phyloP scores from a whole-genome alignment of 1,284 basidiomycete species.

The Filobasidium uniguttulatum region DNA sequence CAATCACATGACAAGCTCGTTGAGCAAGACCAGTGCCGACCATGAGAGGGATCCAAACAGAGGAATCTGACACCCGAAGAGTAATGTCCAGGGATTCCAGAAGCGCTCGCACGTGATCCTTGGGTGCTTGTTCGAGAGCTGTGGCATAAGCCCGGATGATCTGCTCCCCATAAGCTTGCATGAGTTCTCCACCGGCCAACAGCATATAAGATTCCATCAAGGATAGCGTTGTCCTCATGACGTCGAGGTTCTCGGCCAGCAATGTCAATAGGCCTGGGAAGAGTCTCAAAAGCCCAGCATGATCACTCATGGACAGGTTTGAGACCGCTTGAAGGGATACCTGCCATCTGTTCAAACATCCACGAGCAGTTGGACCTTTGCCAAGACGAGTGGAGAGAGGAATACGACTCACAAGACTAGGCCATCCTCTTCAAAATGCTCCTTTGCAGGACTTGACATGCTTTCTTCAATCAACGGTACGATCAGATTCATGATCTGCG shows the following conservation, averaged over 20 bases:
- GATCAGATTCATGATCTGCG: constrained; percentile 47
- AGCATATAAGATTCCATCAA: constrained; percentile 72
- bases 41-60: constrained; percentile 23
- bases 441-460: constrained; percentile 48
- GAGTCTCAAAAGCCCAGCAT: constrained; percentile 47
- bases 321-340: constrained; percentile 55
- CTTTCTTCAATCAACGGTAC: constrained; percentile 65
- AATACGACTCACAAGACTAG: constrained; percentile 40
- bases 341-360: constrained; percentile 46
- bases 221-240: constrained; percentile 51
- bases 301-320: constrained; percentile 36
- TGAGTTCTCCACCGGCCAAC: constrained; percentile 50
- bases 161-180: constrained; percentile 38
- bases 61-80: constrained; percentile 17
- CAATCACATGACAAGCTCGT: constrained; percentile 28
- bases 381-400: not conserved
- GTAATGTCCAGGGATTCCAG: constrained; percentile 25
- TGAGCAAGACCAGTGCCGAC: constrained; percentile 30
- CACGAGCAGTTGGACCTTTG: not conserved
- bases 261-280: constrained; percentile 52
- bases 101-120: constrained; percentile 19
- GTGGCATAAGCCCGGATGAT: constrained; percentile 19
- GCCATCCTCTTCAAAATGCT: constrained; percentile 65
- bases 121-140: constrained; percentile 21
- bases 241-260: constrained; percentile 57